Percentiles rank a stretch among this genome's conserved stretches.
phyloP scores from a whole-genome alignment of 1,139 yeast species.

The Diutina catenulata region DNA sequence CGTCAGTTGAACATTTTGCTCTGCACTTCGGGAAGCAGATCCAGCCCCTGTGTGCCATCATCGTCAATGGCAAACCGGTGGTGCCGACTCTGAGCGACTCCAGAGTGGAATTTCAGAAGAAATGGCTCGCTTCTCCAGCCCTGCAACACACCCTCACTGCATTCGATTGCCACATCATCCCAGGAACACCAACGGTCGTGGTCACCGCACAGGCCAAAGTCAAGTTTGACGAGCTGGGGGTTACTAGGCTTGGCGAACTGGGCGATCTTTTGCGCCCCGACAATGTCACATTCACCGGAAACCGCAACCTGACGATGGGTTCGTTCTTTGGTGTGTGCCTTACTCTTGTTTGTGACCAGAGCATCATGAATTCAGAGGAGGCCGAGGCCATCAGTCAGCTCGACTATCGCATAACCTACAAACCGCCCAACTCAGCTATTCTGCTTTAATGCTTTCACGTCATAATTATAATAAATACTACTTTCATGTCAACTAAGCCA shows the following conservation, averaged over 20 bases:
- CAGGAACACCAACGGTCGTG: constrained; percentile 48
- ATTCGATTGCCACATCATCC: constrained; percentile 59
- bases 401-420: constrained; percentile 55
- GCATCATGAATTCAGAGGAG: constrained; percentile 29
- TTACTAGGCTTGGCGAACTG: constrained; percentile 48
- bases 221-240: constrained; percentile 64
- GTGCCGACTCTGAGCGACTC: constrained; percentile 26
- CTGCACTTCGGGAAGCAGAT: constrained; percentile 38
- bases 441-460: not conserved
- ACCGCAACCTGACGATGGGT: constrained; percentile 15
- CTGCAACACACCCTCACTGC: constrained; percentile 54
- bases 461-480: not conserved
- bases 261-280: constrained; percentile 28
- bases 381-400: constrained; percentile 41
- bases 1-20: constrained; percentile 38
- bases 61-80: constrained; percentile 57
- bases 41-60: constrained; percentile 36
- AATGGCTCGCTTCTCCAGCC: constrained; percentile 51
- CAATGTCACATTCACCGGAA: constrained; percentile 9
- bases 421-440: constrained; percentile 46
- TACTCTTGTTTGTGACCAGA: constrained; percentile 47
- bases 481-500: not conserved
- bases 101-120: constrained; percentile 47
- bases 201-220: constrained; percentile 53
- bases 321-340: constrained; percentile 59